These are phyloP conservation scores for Botrytis elliptica DNA, from an alignment of 2,329 filamentous ascomycete genomes.

Conservation along the genomic window DNA sequence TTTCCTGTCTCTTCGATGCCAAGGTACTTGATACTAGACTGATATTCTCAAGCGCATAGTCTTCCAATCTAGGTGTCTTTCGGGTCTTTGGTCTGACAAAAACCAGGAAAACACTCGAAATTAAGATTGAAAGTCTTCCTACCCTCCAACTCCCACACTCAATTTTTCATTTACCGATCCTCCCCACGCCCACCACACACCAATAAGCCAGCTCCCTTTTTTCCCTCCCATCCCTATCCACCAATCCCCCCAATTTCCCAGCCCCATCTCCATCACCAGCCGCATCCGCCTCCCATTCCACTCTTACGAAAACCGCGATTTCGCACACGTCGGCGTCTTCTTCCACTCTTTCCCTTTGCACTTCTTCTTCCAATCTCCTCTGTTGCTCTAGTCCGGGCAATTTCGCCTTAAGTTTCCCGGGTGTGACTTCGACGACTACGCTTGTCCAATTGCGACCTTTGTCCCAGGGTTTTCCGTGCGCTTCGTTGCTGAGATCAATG, in stretches of 20 bases:
- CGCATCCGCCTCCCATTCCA: conserved; percentile 81
- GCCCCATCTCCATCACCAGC: conserved; percentile 54
- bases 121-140: too few species aligned
- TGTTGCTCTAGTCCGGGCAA: conserved; percentile 42
- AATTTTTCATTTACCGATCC: conserved; percentile 51
- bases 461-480: conserved; percentile 86
- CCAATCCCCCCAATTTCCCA: conserved; percentile 39
- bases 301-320: conserved; percentile 88
- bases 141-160: not conserved
- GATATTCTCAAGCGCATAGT: not conserved
- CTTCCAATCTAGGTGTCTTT: too few species aligned
- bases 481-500: conserved; percentile 14
- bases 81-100: too few species aligned
- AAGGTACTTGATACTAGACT: not conserved
- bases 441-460: conserved; percentile 91
- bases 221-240: conserved; percentile 64
- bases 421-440: conserved; percentile 86
- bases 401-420: conserved; percentile 44
- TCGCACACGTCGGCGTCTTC: conserved; percentile 53
- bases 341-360: conserved; percentile 15
- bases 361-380: conserved; percentile 55
- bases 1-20: too few species aligned
- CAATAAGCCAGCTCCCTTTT: conserved; percentile 92
- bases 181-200: conserved; percentile 87
- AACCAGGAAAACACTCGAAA: too few species aligned